Evolutionary conservation across 2,329 filamentous ascomycete species (phyloP), one percentile per base, ranked within the genome.

Genomic region (Fusarium pseudocircinatum): DNA sequence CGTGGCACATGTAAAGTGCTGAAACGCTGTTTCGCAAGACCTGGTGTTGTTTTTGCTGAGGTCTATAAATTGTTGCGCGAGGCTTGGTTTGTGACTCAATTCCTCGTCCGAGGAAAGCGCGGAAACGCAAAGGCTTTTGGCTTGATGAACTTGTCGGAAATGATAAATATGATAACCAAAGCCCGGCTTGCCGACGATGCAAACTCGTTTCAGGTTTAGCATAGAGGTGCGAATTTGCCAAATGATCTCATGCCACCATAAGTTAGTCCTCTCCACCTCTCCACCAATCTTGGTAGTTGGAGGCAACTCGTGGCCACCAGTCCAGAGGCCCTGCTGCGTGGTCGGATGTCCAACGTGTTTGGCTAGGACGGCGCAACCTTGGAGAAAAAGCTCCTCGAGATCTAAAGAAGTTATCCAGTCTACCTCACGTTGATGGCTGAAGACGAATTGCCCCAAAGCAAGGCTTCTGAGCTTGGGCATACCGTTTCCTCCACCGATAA

Each of bases 121-220:
- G 7, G 22, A 6, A 13, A 40, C 22, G 7, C 15, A 0, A n/a
- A 7, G 34, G 20, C 14, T n/a, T n/a, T n/a, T n/a, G n/a, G n/a
- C n/a, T n/a, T n/a, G n/a, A n/a, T n/a, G n/a, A n/a, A n/a, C n/a
- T n/a, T n/a, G n/a, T n/a, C n/a, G n/a, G n/a, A n/a, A n/a, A n/a
- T n/a, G 28, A 30, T 30, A 9, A 30, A 30, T 8, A 2, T 16
- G 7, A 11, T 13, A 4, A 37, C 2, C n/a, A n/a, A n/a, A n/a
- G n/a, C n/a, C n/a, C n/a, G n/a, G n/a, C 13, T 6, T 7, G 10
- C 4, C 0, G 8, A 13, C 2, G 2, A 15, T 39, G 7, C 18
- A 20, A 44, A 49, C 16, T n/a, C 39, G 18, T 28, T 22, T 59
- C 14, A 63, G 26, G 20, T 32, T 59, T 0, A 8, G 24, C 52